These are phyloP conservation scores for Helichrysum umbraculigerum DNA, from an alignment of 129 eudicot species.

Conservation along the genomic window DNA sequence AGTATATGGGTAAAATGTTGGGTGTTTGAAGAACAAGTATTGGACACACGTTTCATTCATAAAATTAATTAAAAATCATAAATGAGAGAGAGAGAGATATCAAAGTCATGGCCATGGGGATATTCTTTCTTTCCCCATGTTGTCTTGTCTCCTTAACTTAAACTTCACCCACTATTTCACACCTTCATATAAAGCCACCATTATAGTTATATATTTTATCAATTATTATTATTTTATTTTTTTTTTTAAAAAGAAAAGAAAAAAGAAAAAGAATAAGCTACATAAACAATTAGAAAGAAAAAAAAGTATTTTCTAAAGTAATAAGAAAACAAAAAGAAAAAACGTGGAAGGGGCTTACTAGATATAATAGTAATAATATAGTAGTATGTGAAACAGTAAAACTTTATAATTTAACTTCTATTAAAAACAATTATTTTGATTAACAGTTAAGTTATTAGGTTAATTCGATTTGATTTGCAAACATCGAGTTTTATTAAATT, in stretches of 20 bases:
- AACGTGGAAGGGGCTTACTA: not conserved
- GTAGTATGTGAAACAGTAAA: too few species aligned
- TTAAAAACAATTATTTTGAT: too few species aligned
- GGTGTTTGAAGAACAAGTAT: not conserved
- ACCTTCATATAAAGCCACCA: constrained; percentile 16
- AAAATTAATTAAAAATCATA: not conserved
- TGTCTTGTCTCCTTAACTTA: constrained; percentile 26
- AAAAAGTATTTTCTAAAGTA: not conserved
- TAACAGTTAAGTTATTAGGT: too few species aligned
- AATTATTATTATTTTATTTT: too few species aligned
- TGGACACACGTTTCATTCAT: constrained; percentile 23
- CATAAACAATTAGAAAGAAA: not conserved
- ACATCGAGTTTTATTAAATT: too few species aligned
- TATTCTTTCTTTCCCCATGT: constrained; percentile 27
- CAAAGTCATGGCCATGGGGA: not conserved
- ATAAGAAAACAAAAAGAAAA: not conserved
- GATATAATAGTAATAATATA: too few species aligned
- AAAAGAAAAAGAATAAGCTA: too few species aligned
- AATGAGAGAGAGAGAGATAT: constrained; percentile 14
- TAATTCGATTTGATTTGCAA: too few species aligned
- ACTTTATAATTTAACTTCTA: too few species aligned
- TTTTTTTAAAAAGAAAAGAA: not conserved
- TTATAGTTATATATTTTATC: not conserved
- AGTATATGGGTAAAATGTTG: not conserved
- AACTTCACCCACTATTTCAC: constrained; percentile 21